Evolutionary conservation across 495 filamentous ascomycete genomes (phyloP).

Genomic region (Neurospora hispaniola): DNA sequence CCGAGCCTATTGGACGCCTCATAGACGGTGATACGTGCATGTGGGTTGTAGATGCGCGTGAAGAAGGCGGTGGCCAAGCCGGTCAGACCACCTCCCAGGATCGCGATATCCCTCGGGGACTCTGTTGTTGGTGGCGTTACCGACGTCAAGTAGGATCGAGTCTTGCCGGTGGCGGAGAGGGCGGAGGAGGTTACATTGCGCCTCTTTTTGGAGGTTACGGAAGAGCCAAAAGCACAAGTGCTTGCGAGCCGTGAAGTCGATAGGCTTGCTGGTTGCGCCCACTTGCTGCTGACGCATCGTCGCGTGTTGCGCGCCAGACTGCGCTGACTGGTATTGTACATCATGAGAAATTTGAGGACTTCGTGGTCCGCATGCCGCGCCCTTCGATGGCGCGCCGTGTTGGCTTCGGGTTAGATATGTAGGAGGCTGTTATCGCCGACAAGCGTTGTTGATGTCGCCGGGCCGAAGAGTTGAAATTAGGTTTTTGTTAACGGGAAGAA

Average conservation of each 20-base stretch:
- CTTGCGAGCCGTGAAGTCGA: not conserved
- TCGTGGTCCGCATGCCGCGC: not conserved
- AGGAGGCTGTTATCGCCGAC: not conserved
- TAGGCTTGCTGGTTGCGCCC: not conserved
- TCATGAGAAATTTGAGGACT: conserved; percentile 3
- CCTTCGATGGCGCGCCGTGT: not conserved
- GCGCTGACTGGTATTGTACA: conserved; percentile 15
- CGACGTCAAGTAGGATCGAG: conserved; percentile 5
- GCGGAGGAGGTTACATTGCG: not conserved
- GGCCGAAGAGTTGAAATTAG: not conserved
- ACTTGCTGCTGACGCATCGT: not conserved
- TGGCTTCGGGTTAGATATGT: not conserved
- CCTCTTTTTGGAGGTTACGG: not conserved
- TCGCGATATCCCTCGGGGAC: conserved; percentile 45
- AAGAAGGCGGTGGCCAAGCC: conserved; percentile 76
- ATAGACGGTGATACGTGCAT: conserved; percentile 59
- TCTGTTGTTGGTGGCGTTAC: not conserved
- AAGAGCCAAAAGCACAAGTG: not conserved
- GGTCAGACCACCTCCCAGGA: conserved; percentile 84
- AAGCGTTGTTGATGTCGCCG: not conserved
- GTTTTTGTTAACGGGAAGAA: not conserved
- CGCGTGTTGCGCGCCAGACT: conserved; percentile 7
- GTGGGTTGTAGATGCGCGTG: conserved; percentile 46
- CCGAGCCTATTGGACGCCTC: conserved; percentile 61
- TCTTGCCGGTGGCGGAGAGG: not conserved